These are phyloP conservation scores for Purpureocillium takamizusanense DNA, from an alignment of 2,329 filamentous ascomycete genomes.

Conservation along the genomic window DNA sequence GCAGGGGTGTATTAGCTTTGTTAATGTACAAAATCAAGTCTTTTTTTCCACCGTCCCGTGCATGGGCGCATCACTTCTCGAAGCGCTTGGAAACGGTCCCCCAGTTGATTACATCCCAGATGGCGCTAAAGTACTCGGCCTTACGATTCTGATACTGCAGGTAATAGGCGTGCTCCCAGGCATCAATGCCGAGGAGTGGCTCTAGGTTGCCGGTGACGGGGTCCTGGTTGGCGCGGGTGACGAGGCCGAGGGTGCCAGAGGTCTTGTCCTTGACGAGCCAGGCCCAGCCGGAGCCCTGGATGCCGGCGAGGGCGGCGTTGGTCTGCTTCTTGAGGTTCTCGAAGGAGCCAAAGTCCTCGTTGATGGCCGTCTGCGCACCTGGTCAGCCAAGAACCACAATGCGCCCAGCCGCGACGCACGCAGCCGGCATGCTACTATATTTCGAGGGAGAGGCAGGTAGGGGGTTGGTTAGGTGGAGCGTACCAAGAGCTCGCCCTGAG, in stretches of 20 bases:
- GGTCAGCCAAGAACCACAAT: too few relatives aligned
- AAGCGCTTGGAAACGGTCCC: constrained; percentile 77
- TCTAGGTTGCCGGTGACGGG: constrained; percentile 75
- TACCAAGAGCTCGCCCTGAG: constrained; percentile 51
- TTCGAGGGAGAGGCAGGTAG: constrained; percentile 13
- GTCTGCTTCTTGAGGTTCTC: constrained; percentile 57
- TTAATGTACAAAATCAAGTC: background rate
- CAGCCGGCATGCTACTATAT: too few relatives aligned
- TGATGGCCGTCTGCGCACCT: constrained; percentile 43
- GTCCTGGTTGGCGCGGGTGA: constrained; percentile 79
- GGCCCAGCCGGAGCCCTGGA: constrained; percentile 85
- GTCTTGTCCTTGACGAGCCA: constrained; percentile 72
- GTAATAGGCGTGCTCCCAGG: constrained; percentile 96
- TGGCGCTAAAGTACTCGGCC: constrained; percentile 86
- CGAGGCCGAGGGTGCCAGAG: constrained; percentile 52
- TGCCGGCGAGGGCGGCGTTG: constrained; percentile 58
- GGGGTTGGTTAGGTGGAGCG: constrained; percentile 31
- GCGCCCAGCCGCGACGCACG: too few relatives aligned
- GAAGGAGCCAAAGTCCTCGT: constrained; percentile 58
- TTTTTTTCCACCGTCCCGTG: too few relatives aligned
- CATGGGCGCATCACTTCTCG: constrained; percentile 35
- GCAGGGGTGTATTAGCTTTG: constrained; percentile 5
- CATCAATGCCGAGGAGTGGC: constrained; percentile 82
- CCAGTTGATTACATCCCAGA: constrained; percentile 97
- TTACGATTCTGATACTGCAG: constrained; percentile 96